Conservation (phyloP, 2,329 filamentous ascomycete genomes). For the Fusarium bulbicola region DNA sequence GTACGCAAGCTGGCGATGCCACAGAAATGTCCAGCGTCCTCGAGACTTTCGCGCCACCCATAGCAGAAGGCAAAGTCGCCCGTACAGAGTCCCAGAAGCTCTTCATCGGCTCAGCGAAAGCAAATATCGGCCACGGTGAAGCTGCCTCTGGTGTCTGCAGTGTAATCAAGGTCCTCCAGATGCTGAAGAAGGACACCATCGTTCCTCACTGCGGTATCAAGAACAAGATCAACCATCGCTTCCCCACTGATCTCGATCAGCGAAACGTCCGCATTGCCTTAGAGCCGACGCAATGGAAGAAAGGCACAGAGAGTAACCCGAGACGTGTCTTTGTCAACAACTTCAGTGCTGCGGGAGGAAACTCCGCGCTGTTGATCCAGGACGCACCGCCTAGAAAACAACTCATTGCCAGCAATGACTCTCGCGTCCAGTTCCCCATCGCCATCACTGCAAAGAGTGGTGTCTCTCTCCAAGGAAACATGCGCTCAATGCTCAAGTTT, state of each 20-base stretch:
- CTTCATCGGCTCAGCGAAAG: constrained; percentile 70
- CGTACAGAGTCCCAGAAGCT: constrained; percentile 45
- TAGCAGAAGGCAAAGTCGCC: background rate
- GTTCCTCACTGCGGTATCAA: constrained; percentile 65
- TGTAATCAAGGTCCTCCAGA: constrained; percentile 65
- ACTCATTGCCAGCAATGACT: constrained; percentile 54
- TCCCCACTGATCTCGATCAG: constrained; percentile 53
- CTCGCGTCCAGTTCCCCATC: constrained; percentile 6
- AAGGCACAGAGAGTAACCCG: constrained; percentile 47
- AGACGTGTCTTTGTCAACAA: constrained; percentile 70
- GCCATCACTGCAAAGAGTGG: constrained; percentile 20
- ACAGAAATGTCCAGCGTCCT: constrained; percentile 85
- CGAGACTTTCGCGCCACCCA: constrained; percentile 56
- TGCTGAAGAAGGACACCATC: constrained; percentile 58
- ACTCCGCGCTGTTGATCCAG: constrained; percentile 72
- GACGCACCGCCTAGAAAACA: constrained; percentile 51
- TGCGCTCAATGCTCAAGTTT: constrained; percentile 16
- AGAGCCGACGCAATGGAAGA: constrained; percentile 59
- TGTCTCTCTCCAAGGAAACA: constrained; percentile 14
- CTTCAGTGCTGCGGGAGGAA: constrained; percentile 76
- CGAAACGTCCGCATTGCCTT: constrained; percentile 62
- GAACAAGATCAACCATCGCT: constrained; percentile 54
- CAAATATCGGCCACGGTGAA: constrained; percentile 72
- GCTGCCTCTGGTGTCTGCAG: constrained; percentile 64
- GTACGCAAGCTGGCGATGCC: constrained; percentile 77